Conservation (phyloP, 495 filamentous ascomycete species). For the Xylaria palmicola region DNA sequence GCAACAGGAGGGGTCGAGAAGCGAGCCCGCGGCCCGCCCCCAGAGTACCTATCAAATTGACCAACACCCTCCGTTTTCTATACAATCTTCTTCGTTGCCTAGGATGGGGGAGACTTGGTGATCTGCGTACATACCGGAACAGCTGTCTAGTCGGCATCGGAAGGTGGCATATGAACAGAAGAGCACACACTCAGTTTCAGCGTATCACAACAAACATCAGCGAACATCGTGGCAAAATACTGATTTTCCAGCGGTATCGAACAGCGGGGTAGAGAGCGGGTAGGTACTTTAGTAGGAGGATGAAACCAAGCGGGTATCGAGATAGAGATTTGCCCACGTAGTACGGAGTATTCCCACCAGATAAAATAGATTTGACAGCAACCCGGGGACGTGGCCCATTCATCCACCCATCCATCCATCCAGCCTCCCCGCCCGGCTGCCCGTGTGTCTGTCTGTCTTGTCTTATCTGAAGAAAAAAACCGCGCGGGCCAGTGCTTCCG, state of each 20-base stretch:
- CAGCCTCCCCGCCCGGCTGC: too few relatives aligned
- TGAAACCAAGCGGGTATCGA: background rate
- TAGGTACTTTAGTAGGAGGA: background rate
- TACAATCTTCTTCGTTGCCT: background rate
- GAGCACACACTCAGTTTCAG: background rate
- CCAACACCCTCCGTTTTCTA: background rate
- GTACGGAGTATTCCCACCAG: background rate
- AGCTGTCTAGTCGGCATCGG: slow-evolving; percentile 1
- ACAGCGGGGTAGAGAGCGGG: background rate
- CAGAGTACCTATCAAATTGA: too few relatives aligned
- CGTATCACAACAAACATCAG: too few relatives aligned
- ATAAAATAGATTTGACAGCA: background rate
- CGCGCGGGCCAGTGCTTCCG: slow-evolving; percentile 12
- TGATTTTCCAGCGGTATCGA: too few relatives aligned
- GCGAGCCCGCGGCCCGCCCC: too few relatives aligned
- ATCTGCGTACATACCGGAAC: too few relatives aligned
- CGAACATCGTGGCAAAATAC: too few relatives aligned
- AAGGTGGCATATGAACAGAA: slow-evolving; percentile 1
- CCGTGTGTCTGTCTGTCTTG: too few relatives aligned
- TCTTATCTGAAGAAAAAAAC: too few relatives aligned
- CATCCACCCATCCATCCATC: too few relatives aligned
- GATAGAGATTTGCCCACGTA: background rate
- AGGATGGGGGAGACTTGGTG: background rate
- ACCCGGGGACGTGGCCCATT: slow-evolving; percentile 8
- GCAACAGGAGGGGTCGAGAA: slow-evolving; percentile 1